Evolutionary conservation across 345 rosid species (phyloP), one percentile per base, ranked within the genome.

Genomic region (Pseudoturritis turrita): DNA sequence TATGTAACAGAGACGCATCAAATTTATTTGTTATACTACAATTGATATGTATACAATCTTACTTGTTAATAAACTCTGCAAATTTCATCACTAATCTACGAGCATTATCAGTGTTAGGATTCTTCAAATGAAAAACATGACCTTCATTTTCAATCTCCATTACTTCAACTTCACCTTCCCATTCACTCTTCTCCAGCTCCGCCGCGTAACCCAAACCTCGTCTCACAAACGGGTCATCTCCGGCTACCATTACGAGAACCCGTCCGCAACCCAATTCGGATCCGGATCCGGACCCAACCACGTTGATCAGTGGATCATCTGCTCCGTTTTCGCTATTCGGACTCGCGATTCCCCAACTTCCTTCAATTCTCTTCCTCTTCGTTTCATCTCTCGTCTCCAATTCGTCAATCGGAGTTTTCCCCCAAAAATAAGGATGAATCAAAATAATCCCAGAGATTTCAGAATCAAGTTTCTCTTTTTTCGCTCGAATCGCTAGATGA

Each of bases 231-330:
- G 5, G 0, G 57, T 87, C 89, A 15, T 67, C 62, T 62, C 77
- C 87, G 0, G 86, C 83, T 3, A 82, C 82, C 58, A 78, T 75
- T 2, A 88, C 83, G 58, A 83, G 26, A 41, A 82, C 62, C 72
- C 63, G 73, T 1, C 28, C 70, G 29, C 85, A 79, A 43, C 76
- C 75, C n/a, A 86, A 25, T 2, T 59, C 72, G 40, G 51, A 58
- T 54, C 66, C 68, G 28, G 81, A 59, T 47, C 73, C 83, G 7
- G 29, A 36, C 1, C 53, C 71, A 0, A 14, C 55, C 50, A 86
- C 89, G 62, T 88, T 81, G 0, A 88, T 3, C 70, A 31, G 65
- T 11, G 86, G 91, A 39, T 88, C 88, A 41, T 83, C 83, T 1
- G 40, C 36, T 15, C 89, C 89, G 0, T 75, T 50, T 10, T 78